phyloP scores from a whole-genome alignment of 179 eudicot genomes.

The Beta macrorhiza region DNA sequence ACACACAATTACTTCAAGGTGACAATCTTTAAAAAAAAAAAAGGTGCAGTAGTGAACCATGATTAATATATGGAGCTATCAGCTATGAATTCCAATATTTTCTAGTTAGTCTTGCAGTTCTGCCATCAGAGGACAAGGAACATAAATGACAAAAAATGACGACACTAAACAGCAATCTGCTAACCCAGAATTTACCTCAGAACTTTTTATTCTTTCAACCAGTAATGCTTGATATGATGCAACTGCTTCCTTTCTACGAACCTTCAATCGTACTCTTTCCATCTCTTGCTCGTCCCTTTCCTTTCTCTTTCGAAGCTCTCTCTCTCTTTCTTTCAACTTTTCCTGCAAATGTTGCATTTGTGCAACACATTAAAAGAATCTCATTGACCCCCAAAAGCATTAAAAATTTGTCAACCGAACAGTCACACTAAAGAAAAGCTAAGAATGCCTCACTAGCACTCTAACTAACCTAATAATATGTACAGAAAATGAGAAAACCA shows the following conservation, averaged over 20 bases:
- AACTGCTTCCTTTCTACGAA: constrained; percentile 89
- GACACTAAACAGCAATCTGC: neutral
- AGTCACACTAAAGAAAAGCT: no score
- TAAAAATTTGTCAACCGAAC: no score
- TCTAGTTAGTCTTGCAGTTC: neutral
- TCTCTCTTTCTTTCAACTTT: constrained; percentile 86
- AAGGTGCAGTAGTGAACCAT: neutral
- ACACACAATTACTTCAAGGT: neutral
- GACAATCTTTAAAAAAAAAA: neutral
- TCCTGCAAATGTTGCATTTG: constrained; percentile 48
- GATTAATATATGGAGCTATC: neutral
- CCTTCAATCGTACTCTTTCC: constrained; percentile 88
- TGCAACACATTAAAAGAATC: constrained; percentile 13
- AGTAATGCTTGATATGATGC: constrained; percentile 93
- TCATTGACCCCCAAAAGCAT: neutral
- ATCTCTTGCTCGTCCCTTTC: constrained; percentile 98
- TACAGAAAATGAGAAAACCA: neutral
- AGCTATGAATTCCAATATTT: neutral
- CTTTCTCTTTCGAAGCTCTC: constrained; percentile 82
- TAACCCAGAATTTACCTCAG: constrained; percentile 47
- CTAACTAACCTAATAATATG: neutral
- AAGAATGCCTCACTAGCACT: constrained; percentile 6
- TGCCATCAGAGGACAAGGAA: neutral
- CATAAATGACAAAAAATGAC: neutral
- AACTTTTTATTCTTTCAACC: constrained; percentile 89